phyloP scores from a whole-genome alignment of 805 yeast species.

The Pichia deserticola region DNA sequence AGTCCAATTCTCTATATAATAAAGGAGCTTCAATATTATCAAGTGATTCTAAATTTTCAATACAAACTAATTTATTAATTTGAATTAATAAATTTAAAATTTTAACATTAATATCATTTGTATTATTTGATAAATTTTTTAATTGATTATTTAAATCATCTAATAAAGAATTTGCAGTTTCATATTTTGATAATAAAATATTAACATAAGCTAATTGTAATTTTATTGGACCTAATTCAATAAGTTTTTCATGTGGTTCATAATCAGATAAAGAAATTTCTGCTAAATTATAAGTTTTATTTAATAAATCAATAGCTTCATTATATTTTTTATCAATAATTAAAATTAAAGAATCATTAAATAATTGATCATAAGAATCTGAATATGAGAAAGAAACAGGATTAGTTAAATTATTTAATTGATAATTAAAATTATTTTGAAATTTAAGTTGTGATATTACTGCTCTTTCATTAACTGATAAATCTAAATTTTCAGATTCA shows the following conservation, averaged over 20 bases:
- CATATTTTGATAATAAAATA: conserved; percentile 29
- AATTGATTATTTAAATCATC: conserved; percentile 24
- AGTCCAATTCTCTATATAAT: conserved; percentile 25
- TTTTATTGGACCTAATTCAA: conserved; percentile 54
- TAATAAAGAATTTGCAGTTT: conserved; percentile 32
- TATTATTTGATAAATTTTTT: not conserved
- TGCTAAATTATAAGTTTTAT: conserved; percentile 39
- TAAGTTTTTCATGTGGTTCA: conserved; percentile 38
- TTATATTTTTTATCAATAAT: conserved; percentile 34
- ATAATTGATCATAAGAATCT: conserved; percentile 47
- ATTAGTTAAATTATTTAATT: not conserved
- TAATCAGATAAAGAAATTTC: conserved; percentile 31
- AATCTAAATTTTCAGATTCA: conserved; percentile 37
- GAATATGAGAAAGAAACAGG: conserved; percentile 10
- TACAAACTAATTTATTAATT: conserved; percentile 36
- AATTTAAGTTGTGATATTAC: conserved; percentile 42
- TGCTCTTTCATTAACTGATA: conserved; percentile 61
- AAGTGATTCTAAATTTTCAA: not conserved
- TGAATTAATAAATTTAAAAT: conserved; percentile 35
- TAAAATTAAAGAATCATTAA: conserved; percentile 50
- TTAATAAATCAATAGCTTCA: conserved; percentile 36
- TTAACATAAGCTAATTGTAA: conserved; percentile 53
- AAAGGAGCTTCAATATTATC: conserved; percentile 4
- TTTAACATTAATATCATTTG: conserved; percentile 26
- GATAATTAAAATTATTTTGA: conserved; percentile 2